These are phyloP conservation scores for Pseudopithomyces maydicus DNA, from an alignment of 2,329 filamentous ascomycete species.

Conservation along the genomic window DNA sequence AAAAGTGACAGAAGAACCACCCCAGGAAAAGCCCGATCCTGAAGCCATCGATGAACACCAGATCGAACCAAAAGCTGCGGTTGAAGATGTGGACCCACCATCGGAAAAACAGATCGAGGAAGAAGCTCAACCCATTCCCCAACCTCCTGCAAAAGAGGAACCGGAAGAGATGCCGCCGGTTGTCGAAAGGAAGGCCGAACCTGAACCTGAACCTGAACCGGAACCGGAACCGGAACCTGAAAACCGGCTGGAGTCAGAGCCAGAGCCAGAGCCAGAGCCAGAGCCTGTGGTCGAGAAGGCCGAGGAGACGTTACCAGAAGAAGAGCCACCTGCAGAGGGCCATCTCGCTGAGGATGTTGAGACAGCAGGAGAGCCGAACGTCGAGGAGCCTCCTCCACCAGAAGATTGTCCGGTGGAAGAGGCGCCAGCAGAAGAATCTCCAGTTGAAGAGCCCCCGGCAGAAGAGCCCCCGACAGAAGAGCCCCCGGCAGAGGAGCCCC, in stretches of 20 bases:
- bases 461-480: background rate
- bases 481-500: background rate
- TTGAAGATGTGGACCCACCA: background rate
- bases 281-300: constrained; percentile 1
- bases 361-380: background rate
- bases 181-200: background rate
- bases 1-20: background rate
- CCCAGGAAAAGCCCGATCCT: constrained; percentile 1
- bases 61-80: background rate
- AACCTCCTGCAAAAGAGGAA: background rate
- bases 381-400: background rate
- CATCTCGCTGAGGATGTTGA: background rate
- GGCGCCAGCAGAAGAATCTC: background rate
- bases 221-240: too few relatives aligned
- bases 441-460: background rate
- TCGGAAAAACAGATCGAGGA: background rate
- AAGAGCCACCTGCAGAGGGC: background rate
- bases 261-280: background rate
- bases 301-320: background rate
- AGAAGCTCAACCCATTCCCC: background rate
- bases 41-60: background rate
- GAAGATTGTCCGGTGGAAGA: background rate
- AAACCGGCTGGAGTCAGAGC: too few relatives aligned
- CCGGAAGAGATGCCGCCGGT: background rate
- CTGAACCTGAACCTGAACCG: constrained; percentile 1